These are phyloP conservation scores for Talaromyces ruber DNA, from an alignment of 495 filamentous ascomycete species.

Conservation along the genomic window DNA sequence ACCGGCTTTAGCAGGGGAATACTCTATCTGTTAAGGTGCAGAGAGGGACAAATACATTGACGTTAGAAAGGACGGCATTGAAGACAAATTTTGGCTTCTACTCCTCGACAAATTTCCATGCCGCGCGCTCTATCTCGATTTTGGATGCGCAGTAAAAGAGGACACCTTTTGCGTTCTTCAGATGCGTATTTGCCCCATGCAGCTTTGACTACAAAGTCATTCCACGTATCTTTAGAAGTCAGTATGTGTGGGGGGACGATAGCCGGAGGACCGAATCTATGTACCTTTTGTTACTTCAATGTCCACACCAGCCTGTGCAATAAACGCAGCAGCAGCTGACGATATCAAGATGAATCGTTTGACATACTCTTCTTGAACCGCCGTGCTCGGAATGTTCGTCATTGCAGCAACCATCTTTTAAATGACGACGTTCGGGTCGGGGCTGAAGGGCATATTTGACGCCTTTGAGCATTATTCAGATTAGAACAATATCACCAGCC, in stretches of 20 bases:
- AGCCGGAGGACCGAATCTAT: slow-evolving; percentile 11
- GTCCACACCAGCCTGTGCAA: not conserved
- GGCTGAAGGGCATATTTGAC: slow-evolving; percentile 20
- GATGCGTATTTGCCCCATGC: slow-evolving; percentile 22
- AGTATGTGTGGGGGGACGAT: not conserved
- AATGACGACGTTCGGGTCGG: slow-evolving; percentile 35
- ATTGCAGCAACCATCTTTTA: slow-evolving; percentile 23
- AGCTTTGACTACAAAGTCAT: slow-evolving; percentile 29
- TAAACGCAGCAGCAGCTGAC: slow-evolving; percentile 29
- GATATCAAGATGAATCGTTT: slow-evolving; percentile 43
- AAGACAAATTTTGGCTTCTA: slow-evolving; percentile 38
- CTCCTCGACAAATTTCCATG: slow-evolving; percentile 44
- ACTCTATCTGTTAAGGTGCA: not conserved
- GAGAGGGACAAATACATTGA: slow-evolving; percentile 11
- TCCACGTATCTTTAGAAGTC: slow-evolving; percentile 28
- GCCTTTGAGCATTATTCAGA: slow-evolving; percentile 4
- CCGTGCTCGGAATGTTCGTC: slow-evolving; percentile 27
- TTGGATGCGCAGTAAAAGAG: slow-evolving; percentile 43
- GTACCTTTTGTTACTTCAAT: not conserved
- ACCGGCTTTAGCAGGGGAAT: not conserved
- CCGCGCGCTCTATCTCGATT: slow-evolving; percentile 36
- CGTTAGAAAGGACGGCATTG: slow-evolving; percentile 41
- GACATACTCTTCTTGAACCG: slow-evolving; percentile 28
- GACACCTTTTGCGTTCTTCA: slow-evolving; percentile 12
- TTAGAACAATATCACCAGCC: not conserved